Base-by-base conservation (phyloP, 2,329 filamentous ascomycete genomes). In the Talaromyces sp. region DNA sequence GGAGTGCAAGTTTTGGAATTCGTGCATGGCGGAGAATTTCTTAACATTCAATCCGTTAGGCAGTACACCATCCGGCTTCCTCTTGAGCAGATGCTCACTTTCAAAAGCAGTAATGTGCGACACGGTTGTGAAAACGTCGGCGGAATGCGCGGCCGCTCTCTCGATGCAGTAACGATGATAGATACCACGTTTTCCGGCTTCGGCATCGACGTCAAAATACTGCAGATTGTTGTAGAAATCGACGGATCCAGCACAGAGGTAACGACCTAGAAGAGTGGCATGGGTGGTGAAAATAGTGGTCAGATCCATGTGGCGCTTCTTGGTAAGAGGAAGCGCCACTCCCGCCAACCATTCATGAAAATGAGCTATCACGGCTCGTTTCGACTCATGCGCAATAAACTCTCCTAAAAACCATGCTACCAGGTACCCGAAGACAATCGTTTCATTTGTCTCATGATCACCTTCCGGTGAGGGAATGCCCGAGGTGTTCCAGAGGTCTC, bases 171-270 rank as follows among this genome's bases (percentile, higher is more conserved):
- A 98, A 64, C 95, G 84, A 80, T 99, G 95, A 81, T 98, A 99
- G 75, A 99, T 98, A 63, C 95, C 95, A 71, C 95, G 91, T 83
- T 97, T 98, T 65, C 95, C 95, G 18, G 95, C 95, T 79, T 99
- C 95, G 5, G 92, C 88, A 75, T 99, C 95, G 33, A 96, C 92
- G 73, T 99, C 93, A 73, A 99, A 98, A 80, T 88, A 90, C 77
- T 98, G 93, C 60, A 99, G 84, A 76, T 98, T 97, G 82, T 98
- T 99, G 84, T 99, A 99, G 76, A 99, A 98, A 76, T 99, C 95
- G 66, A 98, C 95, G 0, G 93, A 97, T 60, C 95, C 95, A 58
- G 95, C 95, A 75, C 95, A 98, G 56, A 98, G 90, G 74, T 99
- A 98, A 71, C 95, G 89, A 66, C 95, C 95, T 56, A 99, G 86